These are phyloP conservation scores for Drechslera avenae DNA, from an alignment of 2,329 filamentous ascomycete genomes.

Conservation along the genomic window DNA sequence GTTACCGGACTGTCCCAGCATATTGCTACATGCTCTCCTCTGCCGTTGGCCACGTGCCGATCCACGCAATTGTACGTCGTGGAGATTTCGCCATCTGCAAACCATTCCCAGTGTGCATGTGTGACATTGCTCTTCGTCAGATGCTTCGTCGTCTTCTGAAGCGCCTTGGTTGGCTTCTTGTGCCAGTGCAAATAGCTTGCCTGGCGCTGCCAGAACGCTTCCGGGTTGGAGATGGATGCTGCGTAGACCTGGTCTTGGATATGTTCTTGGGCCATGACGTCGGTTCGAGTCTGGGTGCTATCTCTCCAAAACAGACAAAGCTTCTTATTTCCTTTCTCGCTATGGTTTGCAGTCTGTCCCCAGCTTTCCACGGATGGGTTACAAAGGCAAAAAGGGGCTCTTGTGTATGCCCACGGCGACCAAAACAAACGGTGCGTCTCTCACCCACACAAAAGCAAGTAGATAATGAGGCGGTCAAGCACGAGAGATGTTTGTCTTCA, in stretches of 20 bases:
- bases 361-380: too few relatives aligned
- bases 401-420: too few relatives aligned
- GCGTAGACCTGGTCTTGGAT: constrained; percentile 58
- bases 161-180: constrained; percentile 68
- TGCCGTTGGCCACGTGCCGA: constrained; percentile 78
- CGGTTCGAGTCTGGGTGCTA: too few relatives aligned
- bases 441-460: too few relatives aligned
- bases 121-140: constrained; percentile 63
- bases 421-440: too few relatives aligned
- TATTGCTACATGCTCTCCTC: constrained; percentile 75
- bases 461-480: too few relatives aligned
- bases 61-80: constrained; percentile 93
- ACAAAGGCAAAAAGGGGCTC: too few relatives aligned
- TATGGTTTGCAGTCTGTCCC: too few relatives aligned
- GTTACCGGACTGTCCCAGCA: constrained; percentile 90
- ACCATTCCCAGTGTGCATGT: constrained; percentile 87
- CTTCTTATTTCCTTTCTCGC: too few relatives aligned
- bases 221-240: constrained; percentile 69
- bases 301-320: too few relatives aligned
- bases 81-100: constrained; percentile 83
- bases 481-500: too few relatives aligned
- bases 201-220: constrained; percentile 76
- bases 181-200: constrained; percentile 82
- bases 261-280: constrained; percentile 19
- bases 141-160: constrained; percentile 66